phyloP scores from a whole-genome alignment of 2,329 filamentous ascomycete species.

The Fusarium abutilonis region DNA sequence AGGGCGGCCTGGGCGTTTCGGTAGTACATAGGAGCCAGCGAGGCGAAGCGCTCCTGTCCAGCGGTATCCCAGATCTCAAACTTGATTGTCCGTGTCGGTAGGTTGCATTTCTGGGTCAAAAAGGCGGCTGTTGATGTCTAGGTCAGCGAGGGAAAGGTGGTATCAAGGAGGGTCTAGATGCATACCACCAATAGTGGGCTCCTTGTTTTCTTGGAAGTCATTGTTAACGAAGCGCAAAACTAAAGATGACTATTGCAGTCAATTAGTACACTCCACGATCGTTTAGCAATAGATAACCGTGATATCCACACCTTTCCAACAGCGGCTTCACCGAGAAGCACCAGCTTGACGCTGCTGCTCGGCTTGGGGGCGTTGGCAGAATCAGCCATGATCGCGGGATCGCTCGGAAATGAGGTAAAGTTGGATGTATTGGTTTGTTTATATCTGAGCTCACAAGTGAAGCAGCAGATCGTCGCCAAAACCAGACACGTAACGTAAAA shows the following conservation, averaged over 20 bases:
- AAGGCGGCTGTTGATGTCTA: conserved; percentile 76
- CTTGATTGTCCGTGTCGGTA: conserved; percentile 90
- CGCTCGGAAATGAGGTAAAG: conserved; percentile 31
- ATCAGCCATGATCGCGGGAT: conserved; percentile 52
- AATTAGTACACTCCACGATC: conserved; percentile 33
- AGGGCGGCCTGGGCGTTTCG: conserved; percentile 97
- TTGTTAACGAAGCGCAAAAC: conserved; percentile 99
- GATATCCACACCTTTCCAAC: conserved; percentile 85
- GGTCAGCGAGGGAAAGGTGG: conserved; percentile 26
- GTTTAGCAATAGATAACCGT: conserved; percentile 1
- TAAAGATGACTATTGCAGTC: conserved; percentile 79
- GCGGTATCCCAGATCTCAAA: conserved; percentile 99
- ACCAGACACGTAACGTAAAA: conserved; percentile 15
- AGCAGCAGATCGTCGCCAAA: conserved; percentile 7
- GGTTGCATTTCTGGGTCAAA: conserved; percentile 97
- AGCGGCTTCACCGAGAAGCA: conserved; percentile 94
- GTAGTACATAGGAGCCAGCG: conserved; percentile 98
- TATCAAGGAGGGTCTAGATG: conserved; percentile 31
- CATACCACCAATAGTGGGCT: conserved; percentile 96
- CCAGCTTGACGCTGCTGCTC: conserved; percentile 99
- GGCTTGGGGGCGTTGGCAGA: conserved; percentile 80
- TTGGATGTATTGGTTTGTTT: conserved; percentile 7
- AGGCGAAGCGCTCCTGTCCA: conserved; percentile 96
- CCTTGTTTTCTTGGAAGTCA: conserved; percentile 99
- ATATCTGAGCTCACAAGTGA: conserved; percentile 4